phyloP scores from a whole-genome alignment of 257 asterid genomes.

The Anisodus tanguticus region DNA sequence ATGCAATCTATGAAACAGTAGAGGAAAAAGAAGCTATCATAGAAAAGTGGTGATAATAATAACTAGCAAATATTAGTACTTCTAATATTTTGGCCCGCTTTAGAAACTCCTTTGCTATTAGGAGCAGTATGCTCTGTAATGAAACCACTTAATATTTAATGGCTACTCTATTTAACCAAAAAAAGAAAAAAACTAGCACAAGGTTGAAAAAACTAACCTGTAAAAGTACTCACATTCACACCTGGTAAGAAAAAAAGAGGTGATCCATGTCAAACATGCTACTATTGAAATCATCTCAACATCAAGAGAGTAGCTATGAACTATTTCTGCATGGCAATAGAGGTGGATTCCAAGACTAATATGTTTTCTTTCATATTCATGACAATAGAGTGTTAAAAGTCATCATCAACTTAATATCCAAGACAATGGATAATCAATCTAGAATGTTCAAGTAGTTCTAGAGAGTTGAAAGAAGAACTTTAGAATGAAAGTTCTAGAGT shows the following conservation, averaged over 20 bases:
- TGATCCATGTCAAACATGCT: not conserved
- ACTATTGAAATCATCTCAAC: not conserved
- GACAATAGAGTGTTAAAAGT: too few relatives aligned
- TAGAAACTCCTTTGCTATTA: not conserved
- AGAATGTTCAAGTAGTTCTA: too few relatives aligned
- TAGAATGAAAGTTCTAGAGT: too few relatives aligned
- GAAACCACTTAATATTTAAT: not conserved
- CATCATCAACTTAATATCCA: too few relatives aligned
- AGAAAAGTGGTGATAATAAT: not conserved
- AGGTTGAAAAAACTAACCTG: conserved; percentile 31
- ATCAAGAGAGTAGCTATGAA: not conserved
- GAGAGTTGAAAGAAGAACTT: too few relatives aligned
- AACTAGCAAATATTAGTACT: not conserved
- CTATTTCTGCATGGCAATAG: not conserved
- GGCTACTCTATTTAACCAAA: not conserved
- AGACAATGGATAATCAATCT: too few relatives aligned
- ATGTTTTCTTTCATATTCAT: not conserved
- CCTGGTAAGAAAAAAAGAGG: conserved; percentile 34
- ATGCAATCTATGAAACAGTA: conserved; percentile 25
- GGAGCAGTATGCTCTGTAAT: not conserved
- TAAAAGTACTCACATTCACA: conserved; percentile 38
- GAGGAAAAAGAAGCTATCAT: not conserved
- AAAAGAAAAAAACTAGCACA: not conserved
- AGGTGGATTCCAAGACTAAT: not conserved
- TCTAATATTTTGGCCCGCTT: not conserved